phyloP scores from a whole-genome alignment of 164 flowering plant species.

The Magnolia changhungtana region DNA sequence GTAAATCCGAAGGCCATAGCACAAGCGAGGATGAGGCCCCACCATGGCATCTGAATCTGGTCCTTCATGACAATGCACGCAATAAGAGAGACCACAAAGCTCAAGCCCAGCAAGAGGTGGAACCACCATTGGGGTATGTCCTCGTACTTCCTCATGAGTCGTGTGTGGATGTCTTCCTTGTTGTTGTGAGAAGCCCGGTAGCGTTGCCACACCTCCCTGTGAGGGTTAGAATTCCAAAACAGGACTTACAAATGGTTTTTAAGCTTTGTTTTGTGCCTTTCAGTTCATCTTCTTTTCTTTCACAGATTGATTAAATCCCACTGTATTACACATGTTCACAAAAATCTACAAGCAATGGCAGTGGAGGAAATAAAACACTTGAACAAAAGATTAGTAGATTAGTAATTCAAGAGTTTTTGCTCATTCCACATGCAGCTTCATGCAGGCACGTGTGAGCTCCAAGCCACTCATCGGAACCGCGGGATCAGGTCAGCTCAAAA shows the following conservation, averaged over 20 bases:
- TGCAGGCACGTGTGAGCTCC: too few relatives aligned
- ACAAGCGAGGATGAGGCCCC: slow-evolving; percentile 72
- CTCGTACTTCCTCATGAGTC: slow-evolving; percentile 60
- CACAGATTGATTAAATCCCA: too few relatives aligned
- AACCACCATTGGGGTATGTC: slow-evolving; percentile 84
- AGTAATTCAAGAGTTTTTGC: too few relatives aligned
- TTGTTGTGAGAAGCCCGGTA: slow-evolving; percentile 28
- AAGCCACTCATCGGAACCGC: too few relatives aligned
- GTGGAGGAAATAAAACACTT: neutral
- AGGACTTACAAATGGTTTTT: neutral
- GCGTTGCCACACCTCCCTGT: slow-evolving; percentile 44
- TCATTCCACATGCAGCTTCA: too few relatives aligned
- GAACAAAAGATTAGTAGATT: neutral
- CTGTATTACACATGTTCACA: too few relatives aligned
- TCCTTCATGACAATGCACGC: slow-evolving; percentile 59
- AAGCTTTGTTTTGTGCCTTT: too few relatives aligned
- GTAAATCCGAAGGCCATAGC: slow-evolving; percentile 61
- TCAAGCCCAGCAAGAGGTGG: slow-evolving; percentile 29
- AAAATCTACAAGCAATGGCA: neutral
- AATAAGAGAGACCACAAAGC: slow-evolving; percentile 42
- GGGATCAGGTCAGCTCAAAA: too few relatives aligned
- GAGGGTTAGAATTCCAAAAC: neutral
- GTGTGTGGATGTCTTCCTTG: slow-evolving; percentile 69
- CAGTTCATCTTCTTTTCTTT: too few relatives aligned
- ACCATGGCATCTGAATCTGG: slow-evolving; percentile 82